Base-by-base conservation (phyloP, 352 stramenopile species). In the Phytophthora constricta region DNA sequence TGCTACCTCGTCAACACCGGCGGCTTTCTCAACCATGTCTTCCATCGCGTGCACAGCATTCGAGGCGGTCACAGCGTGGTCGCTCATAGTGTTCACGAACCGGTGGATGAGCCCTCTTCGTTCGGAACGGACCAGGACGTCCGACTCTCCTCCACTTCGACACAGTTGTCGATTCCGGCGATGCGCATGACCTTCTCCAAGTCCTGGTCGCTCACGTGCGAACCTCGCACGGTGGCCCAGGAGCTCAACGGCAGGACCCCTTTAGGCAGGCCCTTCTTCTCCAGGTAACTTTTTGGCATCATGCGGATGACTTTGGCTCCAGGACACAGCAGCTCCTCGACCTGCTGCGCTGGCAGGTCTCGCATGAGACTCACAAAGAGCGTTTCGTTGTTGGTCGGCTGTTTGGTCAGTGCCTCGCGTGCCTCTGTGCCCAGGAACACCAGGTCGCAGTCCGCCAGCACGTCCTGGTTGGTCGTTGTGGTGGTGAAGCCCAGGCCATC, bases 351-450 rank as follows among this genome's bases (percentile, higher is more conserved):
- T 5, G 77, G 74, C 39, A 90, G 60, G 37, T 90, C 81, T n/a
- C 77, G 81, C 81, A 89, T 89, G 49, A 92, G 72, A 49, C 77
- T 88, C 49, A 92, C 84, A 58, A 89, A 92, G 2, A 92, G 78
- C 25, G 76, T 87, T 52, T 87, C 77, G 17, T 50, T 58, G 28
- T 67, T 73, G 11, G 57, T 62, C n/a, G 72, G 51, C 10, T 63
- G 65, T 4, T 65, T 58, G 27, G 68, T 66, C 31, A 92, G 66
- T 48, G 78, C 81, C 28, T 87, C 65, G 14, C 76, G 79, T 1
- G 70, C 74, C 46, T 77, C 86, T 13, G 81, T 90, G 49, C 79
- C 81, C 26, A 92, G 62, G 57, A 92, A 90, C 25, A 92, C 84
- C 23, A 92, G 61, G 67, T 92, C 81, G 54, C 84, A 92, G 63